phyloP scores from a whole-genome alignment of 208 protist species.

The Vickermania spadyakhi region DNA sequence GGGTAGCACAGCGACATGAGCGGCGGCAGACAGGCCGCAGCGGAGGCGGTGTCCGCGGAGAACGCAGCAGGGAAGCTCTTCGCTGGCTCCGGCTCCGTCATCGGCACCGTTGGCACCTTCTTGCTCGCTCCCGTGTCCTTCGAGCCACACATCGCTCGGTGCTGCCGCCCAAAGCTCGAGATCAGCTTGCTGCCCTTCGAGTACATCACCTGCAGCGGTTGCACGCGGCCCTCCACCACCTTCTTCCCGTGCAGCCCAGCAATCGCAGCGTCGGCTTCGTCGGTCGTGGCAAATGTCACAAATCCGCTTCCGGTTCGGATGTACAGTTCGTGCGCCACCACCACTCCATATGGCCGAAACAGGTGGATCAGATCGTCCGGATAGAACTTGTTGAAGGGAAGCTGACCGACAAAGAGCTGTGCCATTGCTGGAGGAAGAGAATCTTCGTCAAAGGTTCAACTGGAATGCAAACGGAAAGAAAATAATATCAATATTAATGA shows the following conservation, averaged over 20 bases:
- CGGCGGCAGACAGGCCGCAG: background rate
- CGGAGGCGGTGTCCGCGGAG: background rate
- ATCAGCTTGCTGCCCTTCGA: conserved; percentile 46
- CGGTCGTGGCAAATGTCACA: conserved; percentile 19
- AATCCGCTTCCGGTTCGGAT: conserved; percentile 23
- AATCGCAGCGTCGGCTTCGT: conserved; percentile 51
- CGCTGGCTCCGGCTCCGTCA: no score
- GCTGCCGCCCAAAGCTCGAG: conserved; percentile 50
- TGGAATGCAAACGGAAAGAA: background rate
- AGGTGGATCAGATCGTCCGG: conserved; percentile 28
- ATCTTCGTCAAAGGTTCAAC: no score
- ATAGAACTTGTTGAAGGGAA: conserved; percentile 42
- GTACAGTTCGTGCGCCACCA: conserved; percentile 28
- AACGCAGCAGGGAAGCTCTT: background rate
- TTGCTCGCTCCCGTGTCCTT: no score
- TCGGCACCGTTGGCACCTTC: no score
- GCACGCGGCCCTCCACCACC: conserved; percentile 36
- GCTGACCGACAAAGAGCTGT: conserved; percentile 9
- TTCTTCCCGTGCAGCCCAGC: conserved; percentile 31
- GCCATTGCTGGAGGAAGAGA: background rate
- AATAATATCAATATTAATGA: conserved; percentile 3
- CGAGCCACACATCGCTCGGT: conserved; percentile 6
- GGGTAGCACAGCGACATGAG: no score
- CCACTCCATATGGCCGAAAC: conserved; percentile 22
- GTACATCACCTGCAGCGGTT: conserved; percentile 55